Base-by-base conservation (phyloP, 2,329 filamentous ascomycete species). In the Aureobasidium lini region DNA sequence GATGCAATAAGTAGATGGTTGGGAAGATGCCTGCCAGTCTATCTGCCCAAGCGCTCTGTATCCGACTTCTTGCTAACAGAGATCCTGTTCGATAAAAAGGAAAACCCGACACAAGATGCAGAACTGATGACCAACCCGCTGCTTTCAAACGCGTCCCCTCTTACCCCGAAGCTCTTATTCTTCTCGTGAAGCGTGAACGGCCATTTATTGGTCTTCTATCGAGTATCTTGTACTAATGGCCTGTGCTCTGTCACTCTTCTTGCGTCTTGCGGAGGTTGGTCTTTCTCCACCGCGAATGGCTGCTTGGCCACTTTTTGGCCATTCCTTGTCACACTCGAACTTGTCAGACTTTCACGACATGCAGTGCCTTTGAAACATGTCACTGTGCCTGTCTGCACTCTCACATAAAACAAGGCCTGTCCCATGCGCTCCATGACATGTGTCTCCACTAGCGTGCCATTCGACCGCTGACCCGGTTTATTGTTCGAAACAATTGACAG, bases 391-490 rank as follows among this genome's bases (percentile, higher is more conserved):
- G 52, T 56, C 16, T 56, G 40, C 40, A 31, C 34, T 18, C 9
- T 37, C 11, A 46, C 40, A 46, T 29, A 44, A 56, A 56, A 44
- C 52, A 46, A 37, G 52, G 32, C 31, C 31, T 37, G 31, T 37
- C n/a, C 52, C 52, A 56, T 44, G 52, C 37, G 40, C n/a, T 36
- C n/a, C 5, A 44, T 56, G 52, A 54, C 50, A 54, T 56, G 37
- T 43, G 39, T 34, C 6, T 6, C 40, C 52, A 37, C 52, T 56
- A 56, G 40, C 37, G 52, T 10, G 31, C 50, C 3, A 37, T 36
- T 37, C 16, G 32, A 32, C 52, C 52, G 52, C 40, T 56, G 40
- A 42, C 52, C 52, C 52, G 39, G 40, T 44, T 46, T 56, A 50
- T n/a, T 39, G 48, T 39, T 39, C 34, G 48, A 39, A 50, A 50